Evolutionary conservation across 331 rosid species (phyloP).

Genomic region (Malus hybrid): DNA sequence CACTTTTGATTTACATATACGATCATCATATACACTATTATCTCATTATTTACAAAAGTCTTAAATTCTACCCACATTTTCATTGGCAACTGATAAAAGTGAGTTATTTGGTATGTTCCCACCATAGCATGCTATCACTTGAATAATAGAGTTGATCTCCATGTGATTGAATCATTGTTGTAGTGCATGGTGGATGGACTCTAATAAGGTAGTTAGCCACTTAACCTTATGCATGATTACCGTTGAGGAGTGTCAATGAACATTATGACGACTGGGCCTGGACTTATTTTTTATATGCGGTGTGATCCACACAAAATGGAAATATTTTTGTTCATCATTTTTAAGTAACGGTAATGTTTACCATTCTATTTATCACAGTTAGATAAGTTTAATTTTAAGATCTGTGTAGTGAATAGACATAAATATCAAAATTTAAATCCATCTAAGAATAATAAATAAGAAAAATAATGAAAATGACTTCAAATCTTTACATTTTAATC

Average conservation of each 20-base stretch:
- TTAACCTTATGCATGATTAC: neutral
- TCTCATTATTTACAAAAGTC: too few relatives aligned
- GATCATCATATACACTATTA: neutral
- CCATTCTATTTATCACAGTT: too few relatives aligned
- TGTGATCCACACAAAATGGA: neutral
- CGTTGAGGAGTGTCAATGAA: neutral
- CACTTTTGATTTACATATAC: neutral
- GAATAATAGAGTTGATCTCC: neutral
- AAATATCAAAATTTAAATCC: too few relatives aligned
- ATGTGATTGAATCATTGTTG: neutral
- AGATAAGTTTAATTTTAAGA: too few relatives aligned
- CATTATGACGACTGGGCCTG: constrained; percentile 15
- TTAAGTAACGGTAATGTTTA: neutral
- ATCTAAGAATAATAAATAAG: too few relatives aligned
- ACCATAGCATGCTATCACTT: constrained; percentile 1
- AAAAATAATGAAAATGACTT: too few relatives aligned
- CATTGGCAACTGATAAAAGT: neutral
- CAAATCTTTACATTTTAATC: too few relatives aligned
- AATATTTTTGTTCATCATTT: too few relatives aligned
- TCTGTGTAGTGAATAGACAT: too few relatives aligned
- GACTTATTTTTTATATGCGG: neutral
- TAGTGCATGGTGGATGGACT: neutral
- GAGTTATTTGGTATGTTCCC: neutral
- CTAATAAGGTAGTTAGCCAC: neutral
- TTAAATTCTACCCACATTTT: too few relatives aligned